Conservation (phyloP, 192 early-diverging fungal species). For the Coemansia sp. region DNA sequence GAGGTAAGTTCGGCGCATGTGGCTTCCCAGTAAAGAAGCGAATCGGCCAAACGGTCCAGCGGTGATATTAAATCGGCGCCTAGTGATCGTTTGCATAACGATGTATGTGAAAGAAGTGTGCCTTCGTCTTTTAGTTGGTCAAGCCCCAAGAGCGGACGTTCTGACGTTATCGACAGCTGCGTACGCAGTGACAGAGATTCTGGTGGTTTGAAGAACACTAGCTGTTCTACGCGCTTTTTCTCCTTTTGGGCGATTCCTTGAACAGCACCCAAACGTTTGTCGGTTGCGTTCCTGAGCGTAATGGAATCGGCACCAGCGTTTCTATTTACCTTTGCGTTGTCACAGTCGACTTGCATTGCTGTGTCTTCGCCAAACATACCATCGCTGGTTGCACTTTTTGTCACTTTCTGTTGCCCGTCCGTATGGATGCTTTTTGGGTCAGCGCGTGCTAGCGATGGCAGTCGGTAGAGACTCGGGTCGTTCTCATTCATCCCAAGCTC, state of each 20-base stretch:
- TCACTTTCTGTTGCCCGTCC: background rate
- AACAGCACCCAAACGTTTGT: background rate
- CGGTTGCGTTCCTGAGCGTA: background rate
- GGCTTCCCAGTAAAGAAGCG: constrained; percentile 35
- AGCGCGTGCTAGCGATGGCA: background rate
- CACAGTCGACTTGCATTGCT: constrained; percentile 32
- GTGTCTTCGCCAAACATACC: background rate
- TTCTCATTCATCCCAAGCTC: constrained; percentile 33
- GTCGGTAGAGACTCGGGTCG: constrained; percentile 44
- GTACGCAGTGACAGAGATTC: constrained; percentile 50
- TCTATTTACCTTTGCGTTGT: background rate
- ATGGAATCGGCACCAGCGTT: background rate
- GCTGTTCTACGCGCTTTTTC: background rate
- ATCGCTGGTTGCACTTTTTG: background rate
- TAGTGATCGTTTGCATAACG: constrained; percentile 12
- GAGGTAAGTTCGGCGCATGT: background rate
- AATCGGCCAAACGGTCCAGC: constrained; percentile 24
- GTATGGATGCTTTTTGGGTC: background rate
- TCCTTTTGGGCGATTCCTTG: background rate
- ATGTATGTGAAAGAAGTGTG: constrained; percentile 26
- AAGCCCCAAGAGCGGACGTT: constrained; percentile 12
- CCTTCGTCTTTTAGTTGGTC: constrained; percentile 14
- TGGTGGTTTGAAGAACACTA: constrained; percentile 29
- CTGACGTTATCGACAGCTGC: constrained; percentile 28
- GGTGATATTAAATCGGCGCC: background rate